phyloP scores from a whole-genome alignment of 495 filamentous ascomycete genomes.

The Paragyromitra xinjiangensis region DNA sequence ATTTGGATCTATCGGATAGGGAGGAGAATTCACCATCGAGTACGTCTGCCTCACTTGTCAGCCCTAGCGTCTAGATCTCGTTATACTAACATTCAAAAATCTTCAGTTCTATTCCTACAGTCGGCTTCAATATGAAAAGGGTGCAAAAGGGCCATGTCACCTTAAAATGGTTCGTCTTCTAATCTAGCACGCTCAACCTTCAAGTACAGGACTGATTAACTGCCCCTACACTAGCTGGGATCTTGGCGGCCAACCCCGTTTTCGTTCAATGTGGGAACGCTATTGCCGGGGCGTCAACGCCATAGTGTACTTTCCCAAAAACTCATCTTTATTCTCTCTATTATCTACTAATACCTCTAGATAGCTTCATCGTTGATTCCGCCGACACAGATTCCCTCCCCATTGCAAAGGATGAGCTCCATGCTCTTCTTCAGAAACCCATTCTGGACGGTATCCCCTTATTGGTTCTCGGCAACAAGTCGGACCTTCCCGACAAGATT shows the following conservation, averaged over 20 bases:
- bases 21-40: constrained; percentile 98
- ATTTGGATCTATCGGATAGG: constrained; percentile 65
- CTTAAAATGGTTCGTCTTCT: constrained; percentile 79
- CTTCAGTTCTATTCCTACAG: constrained; percentile 92
- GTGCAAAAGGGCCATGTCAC: constrained; percentile 99
- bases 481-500: constrained; percentile 84
- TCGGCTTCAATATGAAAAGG: constrained; percentile 98
- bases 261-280: constrained; percentile 98
- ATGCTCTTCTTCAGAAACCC: constrained; percentile 83
- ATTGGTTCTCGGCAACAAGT: constrained; percentile 97
- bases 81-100: constrained; percentile 56
- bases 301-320: constrained; percentile 74
- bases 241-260: constrained; percentile 94
- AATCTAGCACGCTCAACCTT: not conserved
- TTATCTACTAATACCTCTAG: constrained; percentile 38
- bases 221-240: constrained; percentile 75
- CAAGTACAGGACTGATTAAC: constrained; percentile 43
- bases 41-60: constrained; percentile 64
- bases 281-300: constrained; percentile 98
- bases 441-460: constrained; percentile 89
- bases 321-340: not conserved
- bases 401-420: constrained; percentile 90
- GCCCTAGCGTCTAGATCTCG: not conserved
- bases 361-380: constrained; percentile 90
- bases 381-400: constrained; percentile 82